Evolutionary conservation across 306 rosid genomes (phyloP).

Genomic region (Gynostemma pentaphyllum): DNA sequence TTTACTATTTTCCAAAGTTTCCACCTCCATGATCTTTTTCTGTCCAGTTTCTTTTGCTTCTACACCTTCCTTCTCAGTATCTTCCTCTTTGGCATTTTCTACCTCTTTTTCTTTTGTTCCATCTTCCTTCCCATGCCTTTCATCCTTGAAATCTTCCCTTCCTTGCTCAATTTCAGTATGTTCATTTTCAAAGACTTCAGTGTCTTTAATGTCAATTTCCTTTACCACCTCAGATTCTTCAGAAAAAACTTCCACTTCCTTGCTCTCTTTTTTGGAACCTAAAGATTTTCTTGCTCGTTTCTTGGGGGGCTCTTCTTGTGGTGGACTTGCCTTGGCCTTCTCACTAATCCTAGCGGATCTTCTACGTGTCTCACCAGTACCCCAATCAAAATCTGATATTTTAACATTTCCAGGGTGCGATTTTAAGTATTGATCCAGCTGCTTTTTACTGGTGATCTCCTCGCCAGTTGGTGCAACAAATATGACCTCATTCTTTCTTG

Average conservation of each 20-base stretch:
- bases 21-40: background rate
- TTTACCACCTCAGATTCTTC: constrained; percentile 24
- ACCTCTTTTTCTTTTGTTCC: constrained; percentile 6
- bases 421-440: constrained; percentile 79
- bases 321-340: constrained; percentile 60
- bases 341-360: constrained; percentile 86
- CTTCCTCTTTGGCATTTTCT: background rate
- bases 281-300: constrained; percentile 58
- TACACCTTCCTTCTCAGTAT: background rate
- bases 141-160: constrained; percentile 14
- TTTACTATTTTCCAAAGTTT: background rate
- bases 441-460: constrained; percentile 51
- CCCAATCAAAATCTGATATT: constrained; percentile 76
- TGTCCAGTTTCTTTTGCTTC: background rate
- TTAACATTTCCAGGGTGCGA: constrained; percentile 59
- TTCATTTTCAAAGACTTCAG: background rate
- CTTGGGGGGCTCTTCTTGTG: constrained; percentile 52
- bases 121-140: background rate
- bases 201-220: constrained; percentile 21
- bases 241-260: constrained; percentile 8
- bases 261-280: constrained; percentile 52
- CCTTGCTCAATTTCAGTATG: constrained; percentile 9
- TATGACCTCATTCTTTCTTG: constrained; percentile 56
- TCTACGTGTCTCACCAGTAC: constrained; percentile 76
- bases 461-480: constrained; percentile 83